Base-by-base conservation (phyloP, 768 basidiomycete species). In the Auriscalpium orientale region DNA sequence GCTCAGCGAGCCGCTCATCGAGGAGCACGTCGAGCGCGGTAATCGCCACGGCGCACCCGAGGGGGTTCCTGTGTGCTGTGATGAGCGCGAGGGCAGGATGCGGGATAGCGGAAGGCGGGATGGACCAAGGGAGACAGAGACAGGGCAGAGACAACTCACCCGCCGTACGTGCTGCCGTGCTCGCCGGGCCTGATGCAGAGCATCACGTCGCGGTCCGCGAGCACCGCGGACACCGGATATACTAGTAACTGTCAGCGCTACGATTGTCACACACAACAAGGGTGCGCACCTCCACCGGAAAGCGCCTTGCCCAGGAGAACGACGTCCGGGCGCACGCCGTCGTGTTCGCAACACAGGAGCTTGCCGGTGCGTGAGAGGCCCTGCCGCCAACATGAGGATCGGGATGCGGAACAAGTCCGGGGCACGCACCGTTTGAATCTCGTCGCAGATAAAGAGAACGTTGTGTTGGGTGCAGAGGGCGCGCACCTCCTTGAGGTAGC, bases 161-260 rank as follows among this genome's bases (percentile, higher is more conserved):
- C 95, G 64, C 95, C 95, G 57, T 97, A 98, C 0, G 95, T 98
- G 61, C 87, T 90, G 3, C 95, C 94, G 61, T 98, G 95, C 73
- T 98, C 94, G 52, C 95, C 95, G 20, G 95, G 95, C 54, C 83
- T 77, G 64, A 99, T 95, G 72, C 87, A 91, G 16, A 94, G 82
- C 91, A 98, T 97, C 62, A 99, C 71, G n/a, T 90, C 87, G 61
- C 84, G 82, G 70, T 91, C 84, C 16, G 95, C 87, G 35, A 99
- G 80, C 18, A 98, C 95, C 13, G 91, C 93, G 22, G 95, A 97
- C 11, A 99, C 95, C 46, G 97, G 95, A 70, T 97, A 98, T 57
- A 98, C 90, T 91, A 60, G 12, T 22, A 46, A 28, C 11, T 11
- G 56, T 22, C 55, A 35, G 49, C 58, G 18, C 15, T 8, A 5